Evolutionary conservation across 495 filamentous ascomycete genomes (phyloP).

Genomic region (Daldinia vernicosa): DNA sequence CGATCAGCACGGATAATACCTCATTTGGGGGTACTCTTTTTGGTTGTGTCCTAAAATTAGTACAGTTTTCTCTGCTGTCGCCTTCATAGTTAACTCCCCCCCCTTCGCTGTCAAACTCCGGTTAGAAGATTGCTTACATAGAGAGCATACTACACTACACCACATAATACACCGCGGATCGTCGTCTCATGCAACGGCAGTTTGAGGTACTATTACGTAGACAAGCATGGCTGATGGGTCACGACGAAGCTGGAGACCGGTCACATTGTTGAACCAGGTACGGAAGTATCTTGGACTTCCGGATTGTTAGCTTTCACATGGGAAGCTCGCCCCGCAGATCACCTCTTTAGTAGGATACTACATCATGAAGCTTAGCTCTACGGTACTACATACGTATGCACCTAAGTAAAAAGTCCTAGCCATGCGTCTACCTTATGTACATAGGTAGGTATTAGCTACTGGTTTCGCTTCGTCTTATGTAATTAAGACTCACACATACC

Average conservation of each 20-base stretch:
- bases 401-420: neutral
- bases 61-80: constrained; percentile 8
- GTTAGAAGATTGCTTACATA: neutral
- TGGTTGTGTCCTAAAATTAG: constrained; percentile 30
- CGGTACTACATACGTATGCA: constrained; percentile 5
- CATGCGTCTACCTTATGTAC: too few relatives aligned
- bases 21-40: neutral
- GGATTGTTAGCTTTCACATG: constrained; percentile 13
- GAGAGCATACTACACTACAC: neutral
- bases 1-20: constrained; percentile 19
- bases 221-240: constrained; percentile 19
- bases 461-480: neutral
- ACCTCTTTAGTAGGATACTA: constrained; percentile 28
- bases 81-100: neutral
- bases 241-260: constrained; percentile 12
- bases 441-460: neutral
- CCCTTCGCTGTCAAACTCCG: constrained; percentile 5
- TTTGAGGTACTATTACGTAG: constrained; percentile 28
- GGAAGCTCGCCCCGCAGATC: constrained; percentile 34
- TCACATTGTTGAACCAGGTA: constrained; percentile 28
- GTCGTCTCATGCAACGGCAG: constrained; percentile 12
- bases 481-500: neutral
- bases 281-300: constrained; percentile 7
- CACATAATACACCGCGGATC: constrained; percentile 17
- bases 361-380: neutral